phyloP scores from a whole-genome alignment of 257 asterid genomes.

The Gentiana macrophylla region DNA sequence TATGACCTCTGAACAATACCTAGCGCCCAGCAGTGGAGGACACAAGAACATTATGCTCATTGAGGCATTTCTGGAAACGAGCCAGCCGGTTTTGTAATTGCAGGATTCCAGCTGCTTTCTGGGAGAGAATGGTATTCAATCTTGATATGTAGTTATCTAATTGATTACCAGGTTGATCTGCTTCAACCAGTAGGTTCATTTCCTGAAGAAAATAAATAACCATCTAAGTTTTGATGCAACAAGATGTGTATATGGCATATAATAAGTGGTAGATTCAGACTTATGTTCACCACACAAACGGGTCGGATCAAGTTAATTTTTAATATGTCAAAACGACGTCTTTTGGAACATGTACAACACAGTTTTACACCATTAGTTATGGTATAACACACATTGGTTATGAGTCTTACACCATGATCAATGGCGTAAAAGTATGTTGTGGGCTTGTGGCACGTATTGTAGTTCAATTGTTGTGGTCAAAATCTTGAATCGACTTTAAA shows the following conservation, averaged over 20 bases:
- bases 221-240: background rate
- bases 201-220: slow-evolving; percentile 15
- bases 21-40: slow-evolving; percentile 52
- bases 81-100: slow-evolving; percentile 33
- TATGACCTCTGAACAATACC: background rate
- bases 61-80: slow-evolving; percentile 67
- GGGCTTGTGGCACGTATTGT: too few species aligned
- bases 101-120: slow-evolving; percentile 28
- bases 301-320: too few species aligned
- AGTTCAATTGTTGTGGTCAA: too few species aligned
- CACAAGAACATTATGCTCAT: slow-evolving; percentile 79
- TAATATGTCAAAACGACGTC: too few species aligned
- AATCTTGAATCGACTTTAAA: too few species aligned
- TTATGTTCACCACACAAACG: too few species aligned
- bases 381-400: too few species aligned
- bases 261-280: too few species aligned
- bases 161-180: slow-evolving; percentile 31
- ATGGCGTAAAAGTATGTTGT: too few species aligned
- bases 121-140: slow-evolving; percentile 19
- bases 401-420: too few species aligned
- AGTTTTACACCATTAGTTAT: too few species aligned
- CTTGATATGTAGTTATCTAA: slow-evolving; percentile 21
- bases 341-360: too few species aligned
- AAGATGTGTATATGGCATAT: background rate
- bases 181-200: slow-evolving; percentile 24